These are phyloP conservation scores for Sedum album DNA, from an alignment of 164 flowering plant species.

Conservation along the genomic window DNA sequence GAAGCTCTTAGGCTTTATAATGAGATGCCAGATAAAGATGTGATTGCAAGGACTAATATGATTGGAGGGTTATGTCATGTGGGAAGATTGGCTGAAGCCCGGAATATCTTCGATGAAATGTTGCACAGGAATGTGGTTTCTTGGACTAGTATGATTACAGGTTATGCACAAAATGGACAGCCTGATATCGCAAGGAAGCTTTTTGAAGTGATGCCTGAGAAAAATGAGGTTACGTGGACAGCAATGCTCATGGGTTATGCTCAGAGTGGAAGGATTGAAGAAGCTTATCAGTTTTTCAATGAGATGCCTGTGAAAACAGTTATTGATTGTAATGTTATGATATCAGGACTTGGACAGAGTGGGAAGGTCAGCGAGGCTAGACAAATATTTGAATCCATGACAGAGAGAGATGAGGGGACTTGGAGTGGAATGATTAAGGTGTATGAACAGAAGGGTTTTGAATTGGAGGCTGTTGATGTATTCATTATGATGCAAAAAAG, in stretches of 20 bases:
- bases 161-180: constrained; percentile 45
- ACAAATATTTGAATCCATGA: constrained; percentile 37
- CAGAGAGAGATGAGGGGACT: constrained; percentile 44
- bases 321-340: constrained; percentile 58
- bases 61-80: constrained; percentile 53
- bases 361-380: constrained; percentile 49
- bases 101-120: constrained; percentile 66
- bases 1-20: constrained; percentile 54
- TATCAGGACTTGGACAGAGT: constrained; percentile 46
- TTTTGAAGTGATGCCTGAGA: constrained; percentile 68
- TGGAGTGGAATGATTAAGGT: constrained; percentile 71
- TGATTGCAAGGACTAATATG: constrained; percentile 66
- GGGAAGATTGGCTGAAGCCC: constrained; percentile 53
- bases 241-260: constrained; percentile 69
- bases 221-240: constrained; percentile 43
- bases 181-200: constrained; percentile 74
- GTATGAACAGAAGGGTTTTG: constrained; percentile 50
- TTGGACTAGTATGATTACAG: constrained; percentile 69
- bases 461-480: constrained; percentile 47
- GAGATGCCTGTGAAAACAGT: constrained; percentile 57
- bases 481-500: constrained; percentile 45
- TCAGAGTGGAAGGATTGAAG: constrained; percentile 53
- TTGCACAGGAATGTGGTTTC: constrained; percentile 47
- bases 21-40: constrained; percentile 67
- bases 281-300: constrained; percentile 52